Percentiles rank a stretch among this genome's conserved stretches.
Conservation (phyloP, 768 basidiomycete genomes). For the Leccinum ochraceum region DNA sequence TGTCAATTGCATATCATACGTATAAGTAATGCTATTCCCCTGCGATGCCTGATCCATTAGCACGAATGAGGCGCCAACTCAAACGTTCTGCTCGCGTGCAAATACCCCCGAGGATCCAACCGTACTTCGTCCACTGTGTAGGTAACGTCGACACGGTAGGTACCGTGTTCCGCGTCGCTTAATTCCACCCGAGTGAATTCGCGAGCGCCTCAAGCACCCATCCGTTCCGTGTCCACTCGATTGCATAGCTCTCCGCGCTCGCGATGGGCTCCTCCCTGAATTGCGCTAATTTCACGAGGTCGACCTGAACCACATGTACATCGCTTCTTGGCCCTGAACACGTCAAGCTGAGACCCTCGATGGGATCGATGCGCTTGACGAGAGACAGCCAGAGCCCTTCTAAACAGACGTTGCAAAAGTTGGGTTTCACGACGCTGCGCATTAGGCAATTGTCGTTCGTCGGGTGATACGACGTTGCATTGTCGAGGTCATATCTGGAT, state of each 20-base stretch:
- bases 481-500: conserved; percentile 46
- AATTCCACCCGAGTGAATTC: conserved; percentile 52
- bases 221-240: conserved; percentile 58
- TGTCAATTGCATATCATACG: conserved; percentile 16
- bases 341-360: conserved; percentile 50
- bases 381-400: conserved; percentile 76
- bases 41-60: not conserved
- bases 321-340: conserved; percentile 38
- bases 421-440: conserved; percentile 67
- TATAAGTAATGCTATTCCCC: conserved; percentile 13
- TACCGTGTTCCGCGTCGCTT: conserved; percentile 36
- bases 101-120: conserved; percentile 41
- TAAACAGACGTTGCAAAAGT: conserved; percentile 73
- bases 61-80: conserved; percentile 5
- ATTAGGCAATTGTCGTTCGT: conserved; percentile 84
- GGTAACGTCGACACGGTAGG: conserved; percentile 47
- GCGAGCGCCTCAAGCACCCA: conserved; percentile 41
- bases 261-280: conserved; percentile 37
- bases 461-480: conserved; percentile 72
- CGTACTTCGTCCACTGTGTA: conserved; percentile 62
- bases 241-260: conserved; percentile 50
- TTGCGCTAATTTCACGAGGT: conserved; percentile 63
- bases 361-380: conserved; percentile 56
- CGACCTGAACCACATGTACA: conserved; percentile 43
- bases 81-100: conserved; percentile 27